Percentiles rank a stretch among this genome's conserved stretches.
Conservation (phyloP, 495 filamentous ascomycete genomes). For the Pseudevernia furfuracea region DNA sequence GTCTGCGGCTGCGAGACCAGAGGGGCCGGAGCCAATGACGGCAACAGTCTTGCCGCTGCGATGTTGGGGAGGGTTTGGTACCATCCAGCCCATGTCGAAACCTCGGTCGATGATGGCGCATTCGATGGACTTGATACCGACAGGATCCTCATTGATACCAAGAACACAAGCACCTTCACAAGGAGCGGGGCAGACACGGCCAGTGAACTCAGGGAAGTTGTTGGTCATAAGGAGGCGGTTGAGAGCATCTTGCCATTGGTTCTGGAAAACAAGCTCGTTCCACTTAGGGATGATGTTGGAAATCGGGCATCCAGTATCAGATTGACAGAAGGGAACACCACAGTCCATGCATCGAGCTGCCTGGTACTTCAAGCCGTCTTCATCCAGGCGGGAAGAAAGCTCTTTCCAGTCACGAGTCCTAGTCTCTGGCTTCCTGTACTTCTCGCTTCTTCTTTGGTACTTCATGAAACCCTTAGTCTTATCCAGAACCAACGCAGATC, state of each 20-base stretch:
- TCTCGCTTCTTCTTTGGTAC: constrained; percentile 88
- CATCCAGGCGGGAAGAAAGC: constrained; percentile 77
- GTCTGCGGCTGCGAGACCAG: constrained; percentile 87
- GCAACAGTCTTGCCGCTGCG: constrained; percentile 89
- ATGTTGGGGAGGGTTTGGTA: constrained; percentile 68
- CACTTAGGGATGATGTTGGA: constrained; percentile 99
- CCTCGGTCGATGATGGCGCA: constrained; percentile 99
- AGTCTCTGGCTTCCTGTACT: constrained; percentile 83
- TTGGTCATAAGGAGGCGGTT: constrained; percentile 97
- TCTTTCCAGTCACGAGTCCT: constrained; percentile 93
- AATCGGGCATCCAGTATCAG: constrained; percentile 93
- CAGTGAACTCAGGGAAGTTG: constrained; percentile 99
- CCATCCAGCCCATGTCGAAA: constrained; percentile 99
- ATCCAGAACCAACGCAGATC: constrained; percentile 85
- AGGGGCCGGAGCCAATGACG: constrained; percentile 89
- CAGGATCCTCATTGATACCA: constrained; percentile 95
- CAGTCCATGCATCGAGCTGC: constrained; percentile 99
- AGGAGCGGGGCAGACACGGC: constrained; percentile 94
- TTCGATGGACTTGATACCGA: constrained; percentile 99
- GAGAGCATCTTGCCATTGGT: constrained; percentile 91
- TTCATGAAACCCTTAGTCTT: constrained; percentile 99
- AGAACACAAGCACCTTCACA: constrained; percentile 97
- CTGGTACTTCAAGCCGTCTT: constrained; percentile 98
- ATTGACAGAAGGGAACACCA: constrained; percentile 98
- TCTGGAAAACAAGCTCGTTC: constrained; percentile 91